phyloP scores from a whole-genome alignment of 371 early-diverging fungal genomes.

The Rhizopus microsporus region DNA sequence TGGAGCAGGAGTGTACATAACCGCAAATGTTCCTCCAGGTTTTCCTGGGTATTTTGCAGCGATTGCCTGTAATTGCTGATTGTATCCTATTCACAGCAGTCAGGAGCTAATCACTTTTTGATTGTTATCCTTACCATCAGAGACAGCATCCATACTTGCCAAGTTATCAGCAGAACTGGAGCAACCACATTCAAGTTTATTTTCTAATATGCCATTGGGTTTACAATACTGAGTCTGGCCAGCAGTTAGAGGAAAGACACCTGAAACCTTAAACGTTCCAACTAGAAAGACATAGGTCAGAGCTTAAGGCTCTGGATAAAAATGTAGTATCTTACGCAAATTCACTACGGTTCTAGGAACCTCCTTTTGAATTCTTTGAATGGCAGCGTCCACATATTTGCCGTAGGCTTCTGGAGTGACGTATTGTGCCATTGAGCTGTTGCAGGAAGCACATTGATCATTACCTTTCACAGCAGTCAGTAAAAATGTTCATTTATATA shows the following conservation, averaged over 20 bases:
- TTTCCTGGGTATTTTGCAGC: conserved; percentile 19
- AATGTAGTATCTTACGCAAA: conserved; percentile 18
- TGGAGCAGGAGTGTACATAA: conserved; percentile 27
- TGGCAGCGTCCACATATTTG: conserved; percentile 27
- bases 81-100: not conserved
- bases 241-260: conserved; percentile 18
- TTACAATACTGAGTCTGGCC: conserved; percentile 18
- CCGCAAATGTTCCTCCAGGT: conserved; percentile 22
- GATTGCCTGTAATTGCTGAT: conserved; percentile 25
- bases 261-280: conserved; percentile 29
- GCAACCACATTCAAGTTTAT: conserved; percentile 20
- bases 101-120: too few relatives aligned
- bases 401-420: conserved; percentile 19
- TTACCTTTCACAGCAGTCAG: conserved; percentile 12
- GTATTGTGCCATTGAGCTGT: conserved; percentile 1
- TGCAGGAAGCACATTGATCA: conserved; percentile 30
- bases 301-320: not conserved
- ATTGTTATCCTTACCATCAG: conserved; percentile 18
- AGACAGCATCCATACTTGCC: conserved; percentile 20
- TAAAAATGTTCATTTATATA: not conserved
- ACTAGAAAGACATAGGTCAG: conserved; percentile 7
- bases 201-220: conserved; percentile 14
- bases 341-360: conserved; percentile 30
- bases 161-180: conserved; percentile 12
- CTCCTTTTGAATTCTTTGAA: conserved; percentile 22